Evolutionary conservation across 352 stramenopile genomes (phyloP), one percentile per base, ranked within the genome.

Genomic region (Phytopythium aichiense): DNA sequence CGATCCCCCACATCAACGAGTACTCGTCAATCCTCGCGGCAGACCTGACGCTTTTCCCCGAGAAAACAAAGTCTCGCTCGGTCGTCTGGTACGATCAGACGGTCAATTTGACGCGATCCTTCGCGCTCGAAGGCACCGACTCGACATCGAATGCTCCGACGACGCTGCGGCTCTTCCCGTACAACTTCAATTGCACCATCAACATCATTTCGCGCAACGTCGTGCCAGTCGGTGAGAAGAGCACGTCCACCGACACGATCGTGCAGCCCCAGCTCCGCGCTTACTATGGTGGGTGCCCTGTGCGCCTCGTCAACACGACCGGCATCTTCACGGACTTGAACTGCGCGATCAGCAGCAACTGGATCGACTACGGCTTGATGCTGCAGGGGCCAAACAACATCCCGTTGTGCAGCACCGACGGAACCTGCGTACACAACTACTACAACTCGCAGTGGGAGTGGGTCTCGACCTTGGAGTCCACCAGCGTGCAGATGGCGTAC

Each of bases 361-460:
- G 67, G 67, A 51, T 63, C 31, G 63, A 70, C 30, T 73, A 73
- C 33, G 67, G 67, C 0, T 35, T 73, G 22, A 73, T 73, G 67
- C 23, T 73, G n/a, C 67, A 70, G 53, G 63, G 58, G 0, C 67
- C 67, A 1, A 63, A 71, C 42, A 63, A 73, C 63, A 68, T 73
- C 11, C 59, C 60, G 25, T 42, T 67, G 18, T 73, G 67, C 40
- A 70, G 38, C 9, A 75, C 68, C 9, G 55, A 51, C 23, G 68
- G 65, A 2, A 49, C 15, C 1, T 74, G 64, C 31, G 69, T 74
- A 1, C 68, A 71, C 64, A 74, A 74, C 18, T 69, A 71, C 52
- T 74, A 69, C 48, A 74, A 74, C 38, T 69, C 64, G 16, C 38
- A 66, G 0, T 76, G 69, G 66, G 66, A 76, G 37, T 73, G 58